A percentile compares a stretch with the other conserved stretches of the same genome.
Conservation (phyloP, 139 green algal genomes). For the Tetradesmus obliquus region DNA sequence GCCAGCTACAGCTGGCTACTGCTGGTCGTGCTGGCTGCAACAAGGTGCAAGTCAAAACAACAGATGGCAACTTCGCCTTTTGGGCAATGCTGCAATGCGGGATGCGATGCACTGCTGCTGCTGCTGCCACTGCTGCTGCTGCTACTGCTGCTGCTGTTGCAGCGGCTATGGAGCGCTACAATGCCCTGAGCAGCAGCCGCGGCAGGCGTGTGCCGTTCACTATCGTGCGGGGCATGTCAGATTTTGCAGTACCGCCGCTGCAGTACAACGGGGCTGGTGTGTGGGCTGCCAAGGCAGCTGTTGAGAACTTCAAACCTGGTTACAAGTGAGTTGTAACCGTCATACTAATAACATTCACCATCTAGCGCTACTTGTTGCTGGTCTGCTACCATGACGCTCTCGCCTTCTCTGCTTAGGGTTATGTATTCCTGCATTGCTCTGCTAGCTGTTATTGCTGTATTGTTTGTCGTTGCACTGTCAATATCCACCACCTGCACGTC, state of each 20-base stretch:
- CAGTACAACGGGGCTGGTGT: conserved; percentile 16
- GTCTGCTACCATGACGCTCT: no score
- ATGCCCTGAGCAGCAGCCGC: conserved; percentile 46
- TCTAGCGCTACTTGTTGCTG: no score
- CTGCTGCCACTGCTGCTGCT: not conserved
- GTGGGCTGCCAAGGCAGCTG: conserved; percentile 51
- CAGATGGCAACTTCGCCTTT: no score
- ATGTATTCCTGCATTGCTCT: no score
- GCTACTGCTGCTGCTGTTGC: not conserved
- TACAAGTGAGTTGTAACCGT: conserved; percentile 54
- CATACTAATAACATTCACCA: no score
- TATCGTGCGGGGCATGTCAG: conserved; percentile 56
- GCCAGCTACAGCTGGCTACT: no score
- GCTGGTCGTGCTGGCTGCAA: no score
- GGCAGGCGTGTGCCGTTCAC: conserved; percentile 60
- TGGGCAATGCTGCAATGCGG: not conserved
- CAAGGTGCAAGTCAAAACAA: no score
- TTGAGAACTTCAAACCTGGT: conserved; percentile 66
- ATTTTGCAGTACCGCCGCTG: conserved; percentile 62
- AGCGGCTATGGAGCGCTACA: conserved; percentile 54
- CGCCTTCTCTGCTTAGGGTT: no score
- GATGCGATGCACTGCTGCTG: not conserved
- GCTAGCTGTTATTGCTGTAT: no score
- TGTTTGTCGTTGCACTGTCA: no score
- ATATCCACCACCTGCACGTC: no score